A percentile compares a stretch with the other conserved stretches of the same genome.
Evolutionary conservation across 768 basidiomycete genomes (phyloP).

Genomic region (Auricularia cornea): DNA sequence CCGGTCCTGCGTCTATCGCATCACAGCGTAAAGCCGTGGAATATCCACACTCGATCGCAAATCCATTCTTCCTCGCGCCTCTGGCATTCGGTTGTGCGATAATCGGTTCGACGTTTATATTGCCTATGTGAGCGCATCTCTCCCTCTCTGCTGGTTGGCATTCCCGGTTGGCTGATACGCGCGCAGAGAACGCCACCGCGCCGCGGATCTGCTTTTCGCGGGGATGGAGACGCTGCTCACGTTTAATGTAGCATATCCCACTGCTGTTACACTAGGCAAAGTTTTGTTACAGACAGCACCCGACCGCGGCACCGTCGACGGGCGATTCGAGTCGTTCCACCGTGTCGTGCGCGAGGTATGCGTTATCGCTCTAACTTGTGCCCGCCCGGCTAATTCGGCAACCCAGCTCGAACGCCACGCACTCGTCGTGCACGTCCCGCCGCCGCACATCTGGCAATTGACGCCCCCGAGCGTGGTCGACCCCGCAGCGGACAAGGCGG

Average conservation of each 20-base stretch:
- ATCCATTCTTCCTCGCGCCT: slow-evolving; percentile 68
- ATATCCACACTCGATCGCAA: slow-evolving; percentile 33
- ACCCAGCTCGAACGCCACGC: slow-evolving; percentile 74
- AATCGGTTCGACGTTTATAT: slow-evolving; percentile 40
- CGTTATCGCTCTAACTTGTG: slow-evolving; percentile 11
- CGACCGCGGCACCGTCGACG: slow-evolving; percentile 43
- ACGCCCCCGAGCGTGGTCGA: slow-evolving; percentile 30
- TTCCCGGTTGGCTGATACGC: too few relatives aligned
- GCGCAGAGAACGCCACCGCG: slow-evolving; percentile 49
- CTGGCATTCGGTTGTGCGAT: slow-evolving; percentile 49
- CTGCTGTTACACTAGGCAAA: slow-evolving; percentile 74
- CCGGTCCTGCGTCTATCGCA: not conserved
- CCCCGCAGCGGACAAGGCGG: slow-evolving; percentile 10
- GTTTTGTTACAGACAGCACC: slow-evolving; percentile 89
- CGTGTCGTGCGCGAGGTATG: slow-evolving; percentile 74
- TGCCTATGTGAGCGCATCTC: slow-evolving; percentile 46
- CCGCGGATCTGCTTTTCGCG: slow-evolving; percentile 82
- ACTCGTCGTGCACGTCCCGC: slow-evolving; percentile 70
- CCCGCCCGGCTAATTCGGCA: slow-evolving; percentile 1
- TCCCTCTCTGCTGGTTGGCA: not conserved
- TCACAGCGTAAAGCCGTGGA: not conserved
- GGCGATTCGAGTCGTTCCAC: slow-evolving; percentile 75
- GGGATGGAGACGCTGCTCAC: slow-evolving; percentile 68
- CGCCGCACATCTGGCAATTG: slow-evolving; percentile 87
- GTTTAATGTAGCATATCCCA: slow-evolving; percentile 75